phyloP scores from a whole-genome alignment of 176 grass and related monocot species.

The Eleusine coracana region DNA sequence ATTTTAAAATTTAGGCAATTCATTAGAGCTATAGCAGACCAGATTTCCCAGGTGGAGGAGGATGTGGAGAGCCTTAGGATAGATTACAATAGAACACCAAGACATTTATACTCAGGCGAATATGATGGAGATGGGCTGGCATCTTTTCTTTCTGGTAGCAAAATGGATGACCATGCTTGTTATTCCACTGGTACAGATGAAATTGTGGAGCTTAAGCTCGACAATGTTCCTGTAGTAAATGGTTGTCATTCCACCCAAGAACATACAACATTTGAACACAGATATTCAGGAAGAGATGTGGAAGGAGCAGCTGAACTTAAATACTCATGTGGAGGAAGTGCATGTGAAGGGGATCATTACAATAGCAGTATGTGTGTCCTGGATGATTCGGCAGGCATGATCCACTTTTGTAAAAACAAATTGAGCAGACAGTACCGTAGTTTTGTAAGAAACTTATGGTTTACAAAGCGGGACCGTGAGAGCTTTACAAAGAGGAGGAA shows the following conservation, averaged over 20 bases:
- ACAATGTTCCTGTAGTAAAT: slow-evolving; percentile 47
- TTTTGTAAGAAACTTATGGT: slow-evolving; percentile 72
- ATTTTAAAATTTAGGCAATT: slow-evolving; percentile 88
- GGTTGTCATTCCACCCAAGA: slow-evolving; percentile 42
- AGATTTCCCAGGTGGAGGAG: slow-evolving; percentile 69
- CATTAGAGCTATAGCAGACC: slow-evolving; percentile 68
- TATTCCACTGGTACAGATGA: slow-evolving; percentile 52
- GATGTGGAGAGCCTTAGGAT: slow-evolving; percentile 48
- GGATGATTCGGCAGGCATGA: slow-evolving; percentile 42
- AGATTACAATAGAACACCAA: slow-evolving; percentile 50
- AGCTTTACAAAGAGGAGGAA: slow-evolving; percentile 86
- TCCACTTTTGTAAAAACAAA: slow-evolving; percentile 47
- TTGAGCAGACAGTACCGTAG: slow-evolving; percentile 48
- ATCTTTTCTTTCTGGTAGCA: slow-evolving; percentile 70
- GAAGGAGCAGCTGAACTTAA: slow-evolving; percentile 38
- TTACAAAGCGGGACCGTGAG: slow-evolving; percentile 50
- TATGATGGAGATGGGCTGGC: slow-evolving; percentile 69
- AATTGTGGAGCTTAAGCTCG: slow-evolving; percentile 64
- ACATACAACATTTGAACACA: slow-evolving; percentile 32
- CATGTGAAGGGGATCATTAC: slow-evolving; percentile 24
- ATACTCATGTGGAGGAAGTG: slow-evolving; percentile 31
- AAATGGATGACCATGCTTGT: slow-evolving; percentile 28
- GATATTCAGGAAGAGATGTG: slow-evolving; percentile 47
- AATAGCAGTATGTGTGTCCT: slow-evolving; percentile 37
- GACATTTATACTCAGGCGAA: slow-evolving; percentile 60